Evolutionary conservation across 192 early-diverging fungal species (phyloP).

Genomic region (Cladochytrium replicatum): DNA sequence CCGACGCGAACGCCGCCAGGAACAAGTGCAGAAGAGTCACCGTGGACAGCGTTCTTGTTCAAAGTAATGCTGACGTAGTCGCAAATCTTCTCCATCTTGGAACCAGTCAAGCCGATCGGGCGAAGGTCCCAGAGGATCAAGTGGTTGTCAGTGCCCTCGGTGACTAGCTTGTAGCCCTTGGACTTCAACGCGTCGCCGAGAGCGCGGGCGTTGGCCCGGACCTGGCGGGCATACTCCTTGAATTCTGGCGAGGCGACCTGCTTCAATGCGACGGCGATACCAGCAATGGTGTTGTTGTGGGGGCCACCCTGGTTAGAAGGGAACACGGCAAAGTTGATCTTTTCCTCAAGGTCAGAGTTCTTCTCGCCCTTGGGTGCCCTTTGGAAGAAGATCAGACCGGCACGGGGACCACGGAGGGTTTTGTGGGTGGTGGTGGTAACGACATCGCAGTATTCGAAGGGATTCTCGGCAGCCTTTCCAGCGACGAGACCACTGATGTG

Average conservation of each 20-base stretch:
- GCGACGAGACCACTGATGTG: slow-evolving; percentile 97
- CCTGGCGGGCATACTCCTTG: slow-evolving; percentile 89
- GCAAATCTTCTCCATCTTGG: slow-evolving; percentile 98
- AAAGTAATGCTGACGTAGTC: slow-evolving; percentile 93
- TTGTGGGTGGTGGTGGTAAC: slow-evolving; percentile 92
- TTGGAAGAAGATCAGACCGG: slow-evolving; percentile 87
- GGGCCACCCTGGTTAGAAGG: slow-evolving; percentile 86
- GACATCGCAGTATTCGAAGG: slow-evolving; percentile 81
- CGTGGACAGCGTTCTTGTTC: slow-evolving; percentile 99
- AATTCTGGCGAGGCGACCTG: slow-evolving; percentile 86
- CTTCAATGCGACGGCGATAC: slow-evolving; percentile 76
- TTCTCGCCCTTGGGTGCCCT: slow-evolving; percentile 38
- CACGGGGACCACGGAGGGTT: slow-evolving; percentile 97
- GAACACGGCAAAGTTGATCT: slow-evolving; percentile 86
- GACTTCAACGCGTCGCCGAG: slow-evolving; percentile 65
- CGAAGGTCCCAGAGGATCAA: slow-evolving; percentile 96
- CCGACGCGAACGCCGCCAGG: slow-evolving; percentile 98
- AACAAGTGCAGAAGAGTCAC: slow-evolving; percentile 88
- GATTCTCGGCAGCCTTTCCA: slow-evolving; percentile 71
- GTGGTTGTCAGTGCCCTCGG: slow-evolving; percentile 97
- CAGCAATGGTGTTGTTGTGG: slow-evolving; percentile 91
- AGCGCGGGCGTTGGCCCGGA: slow-evolving; percentile 84
- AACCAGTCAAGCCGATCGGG: slow-evolving; percentile 83
- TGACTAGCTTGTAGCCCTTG: slow-evolving; percentile 88
- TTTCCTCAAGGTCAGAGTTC: slow-evolving; percentile 66